These are phyloP conservation scores for Schoenoplectus triqueter DNA, from an alignment of 202 grass and related monocot species.

Conservation along the genomic window DNA sequence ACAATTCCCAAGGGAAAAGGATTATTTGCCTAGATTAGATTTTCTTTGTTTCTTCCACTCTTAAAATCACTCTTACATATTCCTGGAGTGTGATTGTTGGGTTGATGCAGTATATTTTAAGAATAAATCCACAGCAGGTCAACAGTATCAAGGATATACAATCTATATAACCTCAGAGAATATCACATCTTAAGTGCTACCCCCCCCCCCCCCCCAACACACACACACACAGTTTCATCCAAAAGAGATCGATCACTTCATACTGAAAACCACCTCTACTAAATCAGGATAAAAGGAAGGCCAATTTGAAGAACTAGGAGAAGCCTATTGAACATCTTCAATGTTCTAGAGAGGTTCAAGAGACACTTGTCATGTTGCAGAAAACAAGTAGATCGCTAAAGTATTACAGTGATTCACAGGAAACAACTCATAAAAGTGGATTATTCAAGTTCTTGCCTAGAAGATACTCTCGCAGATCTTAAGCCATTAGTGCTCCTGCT, in stretches of 20 bases:
- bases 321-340: conserved; percentile 3
- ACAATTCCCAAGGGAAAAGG: not conserved
- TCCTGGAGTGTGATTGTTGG: not conserved
- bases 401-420: not conserved
- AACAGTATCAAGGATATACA: not conserved
- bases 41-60: not conserved
- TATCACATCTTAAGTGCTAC: not conserved
- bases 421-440: not conserved
- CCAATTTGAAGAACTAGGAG: conserved; percentile 12
- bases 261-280: not conserved
- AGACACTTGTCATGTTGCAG: conserved; percentile 3
- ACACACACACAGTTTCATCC: not conserved
- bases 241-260: not conserved
- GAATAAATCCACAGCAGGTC: not conserved
- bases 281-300: not conserved
- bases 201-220: not conserved
- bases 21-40: not conserved
- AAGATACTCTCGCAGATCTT: conserved; percentile 61
- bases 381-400: not conserved
- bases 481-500: conserved; percentile 68
- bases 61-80: not conserved
- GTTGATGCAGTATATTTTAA: not conserved
- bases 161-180: not conserved
- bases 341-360: not conserved
- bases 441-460: conserved; percentile 47